These are phyloP conservation scores for Colletotrichum limetticola DNA, from an alignment of 2,329 filamentous ascomycete species.

Conservation along the genomic window DNA sequence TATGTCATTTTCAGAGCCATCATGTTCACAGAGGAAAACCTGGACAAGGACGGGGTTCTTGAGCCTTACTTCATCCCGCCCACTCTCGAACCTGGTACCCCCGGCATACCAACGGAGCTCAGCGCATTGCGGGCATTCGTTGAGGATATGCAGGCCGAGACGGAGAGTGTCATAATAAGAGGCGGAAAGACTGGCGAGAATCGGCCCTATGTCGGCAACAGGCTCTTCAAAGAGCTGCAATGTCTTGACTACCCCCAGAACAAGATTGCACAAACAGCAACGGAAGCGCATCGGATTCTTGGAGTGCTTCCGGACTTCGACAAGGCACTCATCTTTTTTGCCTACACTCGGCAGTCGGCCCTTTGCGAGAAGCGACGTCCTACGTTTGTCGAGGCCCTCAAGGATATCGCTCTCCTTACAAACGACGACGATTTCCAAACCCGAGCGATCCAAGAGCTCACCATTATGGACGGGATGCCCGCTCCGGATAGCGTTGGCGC, in stretches of 20 bases:
- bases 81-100: conserved; percentile 41
- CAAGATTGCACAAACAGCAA: neutral
- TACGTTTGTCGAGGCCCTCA: conserved; percentile 23
- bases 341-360: conserved; percentile 26
- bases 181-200: conserved; percentile 35
- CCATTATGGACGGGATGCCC: conserved; percentile 22
- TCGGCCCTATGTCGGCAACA: neutral
- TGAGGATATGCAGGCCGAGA: conserved; percentile 61
- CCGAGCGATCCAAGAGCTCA: conserved; percentile 29
- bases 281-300: conserved; percentile 20
- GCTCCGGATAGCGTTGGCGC: neutral
- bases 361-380: conserved; percentile 26
- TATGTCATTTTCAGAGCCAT: conserved; percentile 60
- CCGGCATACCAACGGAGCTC: conserved; percentile 46
- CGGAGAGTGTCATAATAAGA: conserved; percentile 54
- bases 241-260: conserved; percentile 31
- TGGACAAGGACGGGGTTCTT: conserved; percentile 52
- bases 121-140: conserved; percentile 58
- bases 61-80: conserved; percentile 50
- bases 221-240: conserved; percentile 27
- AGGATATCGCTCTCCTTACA: conserved; percentile 23
- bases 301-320: conserved; percentile 34
- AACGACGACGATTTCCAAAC: conserved; percentile 30
- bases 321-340: conserved; percentile 30
- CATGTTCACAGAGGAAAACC: conserved; percentile 56